Percentiles rank a stretch among this genome's conserved stretches.
Conservation (phyloP, 2,329 filamentous ascomycete genomes). For the Phyllosticta citrichinensis region DNA sequence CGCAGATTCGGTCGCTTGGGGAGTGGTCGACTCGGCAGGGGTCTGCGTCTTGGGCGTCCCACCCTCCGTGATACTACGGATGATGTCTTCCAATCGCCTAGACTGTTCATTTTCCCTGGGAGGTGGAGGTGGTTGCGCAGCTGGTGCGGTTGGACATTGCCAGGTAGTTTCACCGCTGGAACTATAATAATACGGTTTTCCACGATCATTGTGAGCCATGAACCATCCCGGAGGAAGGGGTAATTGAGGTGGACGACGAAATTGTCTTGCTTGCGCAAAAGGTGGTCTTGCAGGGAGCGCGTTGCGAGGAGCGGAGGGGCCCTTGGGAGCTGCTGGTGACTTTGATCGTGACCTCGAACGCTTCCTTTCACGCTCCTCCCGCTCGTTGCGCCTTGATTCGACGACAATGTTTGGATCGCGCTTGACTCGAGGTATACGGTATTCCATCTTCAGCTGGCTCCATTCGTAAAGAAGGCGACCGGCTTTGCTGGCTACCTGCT, state of each 20-base stretch:
- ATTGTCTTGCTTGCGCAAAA: slow-evolving; percentile 14
- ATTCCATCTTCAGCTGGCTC: slow-evolving; percentile 82
- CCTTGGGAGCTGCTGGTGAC: slow-evolving; percentile 34
- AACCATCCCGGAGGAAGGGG: slow-evolving; percentile 80
- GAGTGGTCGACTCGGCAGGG: slow-evolving; percentile 52
- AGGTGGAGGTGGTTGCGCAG: slow-evolving; percentile 46
- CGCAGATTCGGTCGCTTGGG: slow-evolving; percentile 48
- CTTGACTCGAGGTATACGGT: slow-evolving; percentile 87
- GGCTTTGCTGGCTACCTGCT: slow-evolving; percentile 63
- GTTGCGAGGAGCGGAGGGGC: slow-evolving; percentile 34
- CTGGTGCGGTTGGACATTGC: slow-evolving; percentile 63
- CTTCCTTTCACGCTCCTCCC: slow-evolving; percentile 42
- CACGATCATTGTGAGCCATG: slow-evolving; percentile 53
- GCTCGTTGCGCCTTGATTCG: slow-evolving; percentile 50
- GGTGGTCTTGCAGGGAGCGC: slow-evolving; percentile 49
- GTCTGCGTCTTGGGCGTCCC: slow-evolving; percentile 43
- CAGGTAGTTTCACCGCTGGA: slow-evolving; percentile 70
- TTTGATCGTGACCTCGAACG: slow-evolving; percentile 40
- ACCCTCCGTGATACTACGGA: slow-evolving; percentile 67
- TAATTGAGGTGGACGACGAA: slow-evolving; percentile 37
- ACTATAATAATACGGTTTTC: slow-evolving; percentile 76
- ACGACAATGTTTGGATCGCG: slow-evolving; percentile 54
- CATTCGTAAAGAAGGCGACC: slow-evolving; percentile 67
- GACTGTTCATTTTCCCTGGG: slow-evolving; percentile 58
- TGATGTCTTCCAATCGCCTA: slow-evolving; percentile 63